phyloP scores from a whole-genome alignment of 2,329 filamentous ascomycete genomes.

The Colletotrichum sp. region DNA sequence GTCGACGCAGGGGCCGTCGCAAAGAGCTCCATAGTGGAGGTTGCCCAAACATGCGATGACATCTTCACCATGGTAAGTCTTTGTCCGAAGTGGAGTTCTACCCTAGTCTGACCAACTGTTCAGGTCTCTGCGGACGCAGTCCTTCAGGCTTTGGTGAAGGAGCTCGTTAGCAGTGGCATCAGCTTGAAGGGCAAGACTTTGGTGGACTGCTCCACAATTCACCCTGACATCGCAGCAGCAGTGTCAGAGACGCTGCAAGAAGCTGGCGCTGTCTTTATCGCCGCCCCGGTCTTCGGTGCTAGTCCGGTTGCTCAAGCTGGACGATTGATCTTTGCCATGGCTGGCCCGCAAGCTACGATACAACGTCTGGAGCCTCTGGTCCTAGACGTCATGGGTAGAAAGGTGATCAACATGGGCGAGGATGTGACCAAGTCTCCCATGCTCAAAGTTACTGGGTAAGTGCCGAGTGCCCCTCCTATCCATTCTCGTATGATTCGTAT shows the following conservation, averaged over 20 bases:
- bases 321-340: constrained; percentile 48
- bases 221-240: constrained; percentile 44
- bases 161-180: constrained; percentile 27
- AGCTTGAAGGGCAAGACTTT: constrained; percentile 41
- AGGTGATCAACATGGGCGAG: constrained; percentile 46
- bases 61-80: constrained; percentile 44
- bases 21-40: constrained; percentile 24
- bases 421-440: constrained; percentile 48
- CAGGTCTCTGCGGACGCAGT: constrained; percentile 39
- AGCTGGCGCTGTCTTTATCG: constrained; percentile 41
- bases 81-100: background rate
- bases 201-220: constrained; percentile 55
- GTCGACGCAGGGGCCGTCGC: constrained; percentile 30
- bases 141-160: constrained; percentile 35
- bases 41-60: constrained; percentile 35
- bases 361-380: constrained; percentile 41
- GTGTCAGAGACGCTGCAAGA: constrained; percentile 31
- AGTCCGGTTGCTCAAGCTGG: constrained; percentile 51
- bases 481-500: background rate
- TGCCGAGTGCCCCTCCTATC: background rate
- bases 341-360: constrained; percentile 41
- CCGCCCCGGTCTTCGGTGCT: constrained; percentile 55
- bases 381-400: constrained; percentile 45
- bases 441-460: constrained; percentile 52
- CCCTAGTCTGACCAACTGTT: background rate